These are phyloP conservation scores for Benincasa hispida DNA, from an alignment of 306 rosid genomes.

Conservation along the genomic window DNA sequence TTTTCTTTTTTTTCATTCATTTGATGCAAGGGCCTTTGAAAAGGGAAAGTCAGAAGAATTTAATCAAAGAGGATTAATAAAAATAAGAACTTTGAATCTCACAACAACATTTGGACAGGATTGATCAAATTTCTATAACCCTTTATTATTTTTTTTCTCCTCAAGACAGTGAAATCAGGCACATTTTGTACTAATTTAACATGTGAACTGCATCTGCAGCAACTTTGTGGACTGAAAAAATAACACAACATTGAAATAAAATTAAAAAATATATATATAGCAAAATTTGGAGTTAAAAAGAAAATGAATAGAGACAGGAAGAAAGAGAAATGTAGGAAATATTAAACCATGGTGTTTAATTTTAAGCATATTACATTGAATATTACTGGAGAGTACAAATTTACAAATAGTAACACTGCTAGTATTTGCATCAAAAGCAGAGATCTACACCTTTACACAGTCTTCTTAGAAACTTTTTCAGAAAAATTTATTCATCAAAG, in stretches of 20 bases:
- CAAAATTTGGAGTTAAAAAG: neutral
- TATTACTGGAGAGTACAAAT: neutral
- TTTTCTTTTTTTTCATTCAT: neutral
- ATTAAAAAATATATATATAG: neutral
- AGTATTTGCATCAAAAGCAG: conserved; percentile 12
- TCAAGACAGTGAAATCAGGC: neutral
- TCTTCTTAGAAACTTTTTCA: conserved; percentile 1
- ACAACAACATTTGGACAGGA: neutral
- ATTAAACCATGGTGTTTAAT: neutral
- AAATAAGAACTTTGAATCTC: neutral
- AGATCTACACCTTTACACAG: conserved; percentile 8
- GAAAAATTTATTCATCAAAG: neutral
- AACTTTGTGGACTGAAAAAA: neutral
- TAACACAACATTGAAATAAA: neutral
- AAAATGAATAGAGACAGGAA: too few relatives aligned
- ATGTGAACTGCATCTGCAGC: neutral
- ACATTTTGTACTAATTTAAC: neutral
- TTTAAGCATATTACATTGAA: neutral
- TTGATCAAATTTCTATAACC: neutral
- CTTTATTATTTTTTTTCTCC: neutral
- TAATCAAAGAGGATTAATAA: neutral
- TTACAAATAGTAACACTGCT: conserved; percentile 7
- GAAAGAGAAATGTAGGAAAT: neutral
- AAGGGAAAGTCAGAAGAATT: neutral
- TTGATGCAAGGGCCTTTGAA: neutral